These are phyloP conservation scores for Ettlia oleoabundans DNA, from an alignment of 139 green algal species.

Conservation along the genomic window DNA sequence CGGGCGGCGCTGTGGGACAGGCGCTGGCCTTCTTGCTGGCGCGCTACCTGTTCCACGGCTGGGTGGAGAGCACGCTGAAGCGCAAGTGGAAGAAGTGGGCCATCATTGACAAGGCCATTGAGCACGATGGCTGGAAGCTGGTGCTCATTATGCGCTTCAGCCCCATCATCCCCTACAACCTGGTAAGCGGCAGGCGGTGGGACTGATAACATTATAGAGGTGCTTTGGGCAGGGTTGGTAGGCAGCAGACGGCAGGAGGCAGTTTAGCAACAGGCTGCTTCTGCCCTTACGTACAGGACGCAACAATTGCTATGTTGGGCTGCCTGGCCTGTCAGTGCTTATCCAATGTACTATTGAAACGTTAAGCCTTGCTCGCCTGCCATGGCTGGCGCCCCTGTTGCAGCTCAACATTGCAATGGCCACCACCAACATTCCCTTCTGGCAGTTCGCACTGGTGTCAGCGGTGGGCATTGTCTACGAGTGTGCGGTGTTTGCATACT, in stretches of 20 bases:
- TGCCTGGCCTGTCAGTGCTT: too few relatives aligned
- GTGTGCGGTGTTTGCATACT: slow-evolving; percentile 51
- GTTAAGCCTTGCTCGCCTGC: neutral
- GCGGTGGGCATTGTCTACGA: slow-evolving; percentile 54
- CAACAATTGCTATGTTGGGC: too few relatives aligned
- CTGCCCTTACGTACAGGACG: too few relatives aligned
- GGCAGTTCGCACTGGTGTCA: slow-evolving; percentile 57
- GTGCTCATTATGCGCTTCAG: slow-evolving; percentile 66
- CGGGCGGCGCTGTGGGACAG: slow-evolving; percentile 61
- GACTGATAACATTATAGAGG: too few relatives aligned
- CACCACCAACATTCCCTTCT: slow-evolving; percentile 66
- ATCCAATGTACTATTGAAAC: neutral
- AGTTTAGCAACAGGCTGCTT: too few relatives aligned
- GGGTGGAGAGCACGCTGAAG: slow-evolving; percentile 49
- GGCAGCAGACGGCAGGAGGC: too few relatives aligned
- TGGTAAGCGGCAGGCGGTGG: too few relatives aligned
- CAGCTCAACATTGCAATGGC: slow-evolving; percentile 71
- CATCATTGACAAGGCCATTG: slow-evolving; percentile 61
- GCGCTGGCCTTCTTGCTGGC: slow-evolving; percentile 62
- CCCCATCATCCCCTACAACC: slow-evolving; percentile 56
- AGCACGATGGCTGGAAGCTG: slow-evolving; percentile 72
- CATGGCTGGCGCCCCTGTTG: neutral
- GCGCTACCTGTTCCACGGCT: slow-evolving; percentile 59
- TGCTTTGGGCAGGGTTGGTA: too few relatives aligned
- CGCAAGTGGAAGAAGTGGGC: slow-evolving; percentile 63